Conservation (phyloP, 345 rosid genomes). For the Hibiscus trionum region DNA sequence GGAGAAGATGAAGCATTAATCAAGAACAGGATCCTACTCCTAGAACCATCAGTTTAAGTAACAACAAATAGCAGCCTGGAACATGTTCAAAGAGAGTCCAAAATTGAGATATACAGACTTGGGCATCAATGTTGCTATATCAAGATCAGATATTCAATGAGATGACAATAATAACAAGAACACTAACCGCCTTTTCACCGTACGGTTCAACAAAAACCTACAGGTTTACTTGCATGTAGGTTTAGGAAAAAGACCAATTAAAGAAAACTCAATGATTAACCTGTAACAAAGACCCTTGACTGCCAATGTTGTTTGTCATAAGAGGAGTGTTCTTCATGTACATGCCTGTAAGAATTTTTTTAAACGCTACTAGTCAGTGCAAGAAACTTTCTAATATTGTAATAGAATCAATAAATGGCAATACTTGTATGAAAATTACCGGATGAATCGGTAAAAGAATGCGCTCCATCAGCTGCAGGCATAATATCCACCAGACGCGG, state of each 20-base stretch:
- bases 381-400: slow-evolving; percentile 1
- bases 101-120: neutral
- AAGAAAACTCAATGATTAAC: slow-evolving; percentile 24
- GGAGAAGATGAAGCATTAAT: neutral
- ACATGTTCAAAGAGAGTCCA: neutral
- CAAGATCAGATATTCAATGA: neutral
- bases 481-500: slow-evolving; percentile 74
- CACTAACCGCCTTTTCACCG: neutral
- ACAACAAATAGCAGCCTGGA: neutral
- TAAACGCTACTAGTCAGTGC: neutral
- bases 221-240: neutral
- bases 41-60: neutral
- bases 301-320: slow-evolving; percentile 44
- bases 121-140: neutral
- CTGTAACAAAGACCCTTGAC: slow-evolving; percentile 68
- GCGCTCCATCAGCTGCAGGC: slow-evolving; percentile 48
- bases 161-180: neutral
- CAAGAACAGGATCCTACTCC: neutral
- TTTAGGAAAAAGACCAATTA: neutral
- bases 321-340: slow-evolving; percentile 54
- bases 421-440: slow-evolving; percentile 26
- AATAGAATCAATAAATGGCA: neutral
- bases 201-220: neutral
- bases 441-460: slow-evolving; percentile 44
- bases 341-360: slow-evolving; percentile 40